Conservation (phyloP, 345 rosid species). For the Tarenaya hassleriana region DNA sequence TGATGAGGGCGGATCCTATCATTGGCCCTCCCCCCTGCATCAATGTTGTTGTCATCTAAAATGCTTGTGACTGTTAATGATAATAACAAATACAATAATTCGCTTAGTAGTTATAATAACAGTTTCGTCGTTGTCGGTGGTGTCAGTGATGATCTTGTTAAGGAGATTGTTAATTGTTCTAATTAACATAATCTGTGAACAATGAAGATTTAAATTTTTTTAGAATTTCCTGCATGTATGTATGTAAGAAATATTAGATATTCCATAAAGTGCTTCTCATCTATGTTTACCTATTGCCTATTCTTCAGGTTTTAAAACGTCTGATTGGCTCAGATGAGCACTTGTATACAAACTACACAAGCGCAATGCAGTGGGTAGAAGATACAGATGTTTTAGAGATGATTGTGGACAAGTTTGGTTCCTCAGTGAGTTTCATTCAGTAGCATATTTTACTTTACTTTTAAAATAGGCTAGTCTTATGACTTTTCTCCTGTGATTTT, state of each 20-base stretch:
- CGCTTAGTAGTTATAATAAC: conserved; percentile 6
- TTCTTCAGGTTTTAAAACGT: conserved; percentile 69
- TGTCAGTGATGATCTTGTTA: conserved; percentile 2
- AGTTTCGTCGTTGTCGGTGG: conserved; percentile 6
- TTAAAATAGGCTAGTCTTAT: conserved; percentile 8
- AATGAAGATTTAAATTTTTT: conserved; percentile 5
- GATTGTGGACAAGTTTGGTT: conserved; percentile 87
- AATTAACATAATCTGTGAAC: conserved; percentile 6
- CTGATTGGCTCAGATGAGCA: conserved; percentile 89
- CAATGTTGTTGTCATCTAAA: neutral
- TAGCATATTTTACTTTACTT: conserved; percentile 11
- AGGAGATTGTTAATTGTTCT: neutral
- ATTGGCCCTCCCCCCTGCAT: neutral
- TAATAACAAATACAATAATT: conserved; percentile 9
- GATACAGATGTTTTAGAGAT: conserved; percentile 79
- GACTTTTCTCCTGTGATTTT: conserved; percentile 6
- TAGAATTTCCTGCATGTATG: conserved; percentile 1
- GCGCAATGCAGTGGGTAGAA: conserved; percentile 81
- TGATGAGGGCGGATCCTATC: conserved; percentile 4
- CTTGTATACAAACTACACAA: conserved; percentile 59
- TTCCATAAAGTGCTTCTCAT: conserved; percentile 1
- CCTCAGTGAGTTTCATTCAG: conserved; percentile 56
- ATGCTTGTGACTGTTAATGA: conserved; percentile 8
- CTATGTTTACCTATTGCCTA: conserved; percentile 18
- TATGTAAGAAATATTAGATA: neutral